phyloP scores from a whole-genome alignment of 306 rosid species.

The Cucumis melo region DNA sequence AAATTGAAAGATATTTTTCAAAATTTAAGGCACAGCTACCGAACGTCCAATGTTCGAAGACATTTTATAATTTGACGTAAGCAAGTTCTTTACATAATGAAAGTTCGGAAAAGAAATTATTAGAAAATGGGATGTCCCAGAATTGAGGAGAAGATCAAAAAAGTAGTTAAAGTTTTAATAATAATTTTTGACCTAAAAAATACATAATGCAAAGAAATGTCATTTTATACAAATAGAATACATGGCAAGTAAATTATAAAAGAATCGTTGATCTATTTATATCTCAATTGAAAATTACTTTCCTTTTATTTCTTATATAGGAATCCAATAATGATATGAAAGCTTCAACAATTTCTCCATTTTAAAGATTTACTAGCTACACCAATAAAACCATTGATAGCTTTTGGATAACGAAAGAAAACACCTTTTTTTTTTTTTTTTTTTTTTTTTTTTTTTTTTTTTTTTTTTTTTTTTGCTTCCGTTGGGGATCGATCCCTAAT shows the following conservation, averaged over 20 bases:
- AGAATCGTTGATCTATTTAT: no score
- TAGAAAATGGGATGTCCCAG: neutral
- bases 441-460: no score
- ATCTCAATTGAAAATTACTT: neutral
- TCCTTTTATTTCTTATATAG: neutral
- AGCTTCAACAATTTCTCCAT: neutral
- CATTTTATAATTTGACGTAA: no score
- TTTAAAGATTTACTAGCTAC: neutral
- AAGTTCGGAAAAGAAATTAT: neutral
- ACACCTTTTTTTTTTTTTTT: no score
- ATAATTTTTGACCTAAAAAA: neutral
- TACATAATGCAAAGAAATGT: no score
- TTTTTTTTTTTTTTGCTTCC: no score
- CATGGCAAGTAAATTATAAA: no score
- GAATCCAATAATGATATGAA: neutral
- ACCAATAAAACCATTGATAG: neutral
- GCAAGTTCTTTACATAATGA: neutral
- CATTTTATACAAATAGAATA: neutral
- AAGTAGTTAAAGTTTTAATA: neutral
- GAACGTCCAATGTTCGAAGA: no score
- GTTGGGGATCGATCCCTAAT: no score
- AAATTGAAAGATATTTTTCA: no score
- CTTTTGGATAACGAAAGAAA: neutral
- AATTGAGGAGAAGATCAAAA: no score
- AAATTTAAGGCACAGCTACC: no score